Conservation (phyloP, 2,329 filamentous ascomycete species). For the Bipolaris zeicola region DNA sequence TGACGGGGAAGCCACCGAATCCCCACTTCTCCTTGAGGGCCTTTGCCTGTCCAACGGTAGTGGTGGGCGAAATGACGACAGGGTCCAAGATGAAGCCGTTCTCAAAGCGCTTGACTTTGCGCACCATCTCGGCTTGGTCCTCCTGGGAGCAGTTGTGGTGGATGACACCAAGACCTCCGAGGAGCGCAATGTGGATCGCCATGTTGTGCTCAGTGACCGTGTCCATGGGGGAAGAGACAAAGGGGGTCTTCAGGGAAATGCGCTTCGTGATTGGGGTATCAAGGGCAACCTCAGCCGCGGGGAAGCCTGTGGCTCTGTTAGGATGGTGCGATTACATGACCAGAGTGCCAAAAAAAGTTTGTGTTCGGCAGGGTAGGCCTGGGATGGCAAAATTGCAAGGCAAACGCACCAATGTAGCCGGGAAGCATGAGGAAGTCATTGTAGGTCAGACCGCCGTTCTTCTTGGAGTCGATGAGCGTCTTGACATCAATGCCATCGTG, state of each 20-base stretch:
- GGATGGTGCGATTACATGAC: conserved; percentile 1
- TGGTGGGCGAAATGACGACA: conserved; percentile 83
- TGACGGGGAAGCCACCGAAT: conserved; percentile 97
- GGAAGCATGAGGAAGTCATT: conserved; percentile 98
- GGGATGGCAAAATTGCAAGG: conserved; percentile 10
- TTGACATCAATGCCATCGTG: conserved; percentile 86
- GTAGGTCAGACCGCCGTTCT: conserved; percentile 93
- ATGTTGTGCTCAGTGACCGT: conserved; percentile 99
- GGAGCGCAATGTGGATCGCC: conserved; percentile 95
- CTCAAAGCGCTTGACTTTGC: conserved; percentile 98
- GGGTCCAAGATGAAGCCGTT: conserved; percentile 99
- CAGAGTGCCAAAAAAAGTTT: too few relatives aligned
- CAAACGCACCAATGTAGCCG: conserved; percentile 79
- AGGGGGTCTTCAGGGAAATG: conserved; percentile 93
- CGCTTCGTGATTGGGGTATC: conserved; percentile 94
- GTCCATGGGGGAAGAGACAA: conserved; percentile 98
- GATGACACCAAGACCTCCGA: conserved; percentile 89
- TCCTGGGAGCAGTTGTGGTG: conserved; percentile 99
- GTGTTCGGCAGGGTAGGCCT: too few relatives aligned
- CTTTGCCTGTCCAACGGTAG: conserved; percentile 89
- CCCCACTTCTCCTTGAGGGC: conserved; percentile 97
- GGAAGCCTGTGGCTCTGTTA: conserved; percentile 66
- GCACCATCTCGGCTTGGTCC: conserved; percentile 96
- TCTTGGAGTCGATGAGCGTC: conserved; percentile 86
- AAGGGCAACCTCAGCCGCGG: conserved; percentile 84